phyloP scores from a whole-genome alignment of 495 filamentous ascomycete genomes.

The Trypethelium eluteriae region DNA sequence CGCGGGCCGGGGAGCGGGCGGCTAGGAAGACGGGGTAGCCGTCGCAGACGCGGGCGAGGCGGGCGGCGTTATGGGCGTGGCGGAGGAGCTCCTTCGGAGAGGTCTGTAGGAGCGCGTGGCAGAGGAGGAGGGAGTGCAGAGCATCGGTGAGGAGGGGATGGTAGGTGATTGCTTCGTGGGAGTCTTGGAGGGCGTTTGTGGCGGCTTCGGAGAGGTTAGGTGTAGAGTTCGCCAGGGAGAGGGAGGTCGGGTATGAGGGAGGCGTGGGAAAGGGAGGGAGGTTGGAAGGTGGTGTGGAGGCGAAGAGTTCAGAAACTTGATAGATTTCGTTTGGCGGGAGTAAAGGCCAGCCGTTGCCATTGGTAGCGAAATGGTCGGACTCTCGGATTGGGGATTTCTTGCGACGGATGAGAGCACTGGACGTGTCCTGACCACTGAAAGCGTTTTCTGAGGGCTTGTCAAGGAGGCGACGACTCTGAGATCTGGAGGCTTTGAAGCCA shows the following conservation, averaged over 20 bases:
- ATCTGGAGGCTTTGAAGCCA: constrained; percentile 26
- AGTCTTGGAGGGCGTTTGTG: constrained; percentile 35
- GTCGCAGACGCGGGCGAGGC: constrained; percentile 63
- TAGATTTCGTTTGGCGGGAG: constrained; percentile 36
- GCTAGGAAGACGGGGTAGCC: constrained; percentile 74
- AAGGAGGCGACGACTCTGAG: constrained; percentile 20
- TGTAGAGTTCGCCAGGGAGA: constrained; percentile 23
- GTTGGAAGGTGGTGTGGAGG: constrained; percentile 31
- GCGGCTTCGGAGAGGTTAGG: constrained; percentile 20
- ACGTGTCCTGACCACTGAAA: constrained; percentile 13
- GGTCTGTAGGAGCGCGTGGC: constrained; percentile 66
- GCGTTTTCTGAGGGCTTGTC: constrained; percentile 16
- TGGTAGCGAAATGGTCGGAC: neutral
- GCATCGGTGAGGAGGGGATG: constrained; percentile 70
- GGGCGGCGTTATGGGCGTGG: constrained; percentile 70
- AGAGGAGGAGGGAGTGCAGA: constrained; percentile 65
- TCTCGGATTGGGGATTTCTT: neutral
- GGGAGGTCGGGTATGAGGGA: constrained; percentile 19
- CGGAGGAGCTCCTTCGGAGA: constrained; percentile 63
- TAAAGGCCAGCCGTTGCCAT: constrained; percentile 28
- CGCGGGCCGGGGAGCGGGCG: constrained; percentile 60
- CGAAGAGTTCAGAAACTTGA: constrained; percentile 36
- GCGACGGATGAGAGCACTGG: constrained; percentile 13
- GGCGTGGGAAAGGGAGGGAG: constrained; percentile 31
- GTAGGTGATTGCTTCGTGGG: constrained; percentile 63